phyloP scores from a whole-genome alignment of 139 green algal genomes.

The Picocystis salinarum region DNA sequence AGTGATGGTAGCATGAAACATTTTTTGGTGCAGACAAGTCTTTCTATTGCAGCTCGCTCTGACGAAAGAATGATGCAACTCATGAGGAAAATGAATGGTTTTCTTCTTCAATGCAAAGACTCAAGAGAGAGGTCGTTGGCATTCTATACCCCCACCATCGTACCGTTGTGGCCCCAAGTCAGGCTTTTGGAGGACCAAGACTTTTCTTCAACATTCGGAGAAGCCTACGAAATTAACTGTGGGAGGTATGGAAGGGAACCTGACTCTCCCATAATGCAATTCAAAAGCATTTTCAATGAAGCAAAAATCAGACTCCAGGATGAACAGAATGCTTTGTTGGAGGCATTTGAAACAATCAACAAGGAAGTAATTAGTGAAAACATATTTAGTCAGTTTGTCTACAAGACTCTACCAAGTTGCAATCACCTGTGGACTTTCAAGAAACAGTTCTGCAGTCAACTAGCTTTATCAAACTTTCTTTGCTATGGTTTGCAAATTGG shows the following conservation, averaged over 20 bases:
- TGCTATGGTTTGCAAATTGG: slow-evolving; percentile 68
- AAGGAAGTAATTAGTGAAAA: slow-evolving; percentile 66
- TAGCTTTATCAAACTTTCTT: slow-evolving; percentile 63
- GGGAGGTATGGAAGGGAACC: slow-evolving; percentile 67
- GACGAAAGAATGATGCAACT: slow-evolving; percentile 61
- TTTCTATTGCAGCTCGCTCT: slow-evolving; percentile 37
- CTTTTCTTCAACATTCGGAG: slow-evolving; percentile 49
- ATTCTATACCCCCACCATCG: slow-evolving; percentile 63
- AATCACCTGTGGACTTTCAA: slow-evolving; percentile 88
- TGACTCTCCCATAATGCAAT: slow-evolving; percentile 71
- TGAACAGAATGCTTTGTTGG: too few species aligned
- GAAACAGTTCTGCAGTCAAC: slow-evolving; percentile 63
- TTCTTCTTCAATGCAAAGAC: slow-evolving; percentile 55
- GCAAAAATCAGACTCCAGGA: too few species aligned
- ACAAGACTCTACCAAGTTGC: slow-evolving; percentile 77
- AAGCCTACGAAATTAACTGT: slow-evolving; percentile 89
- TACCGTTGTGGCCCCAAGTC: slow-evolving; percentile 64
- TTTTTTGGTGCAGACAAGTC: slow-evolving; percentile 70
- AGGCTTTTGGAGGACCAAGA: slow-evolving; percentile 83
- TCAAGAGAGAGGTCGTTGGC: slow-evolving; percentile 39
- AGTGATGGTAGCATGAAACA: slow-evolving; percentile 50
- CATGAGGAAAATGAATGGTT: slow-evolving; percentile 48
- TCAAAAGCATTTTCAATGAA: too few species aligned
- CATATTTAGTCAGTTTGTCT: slow-evolving; percentile 87
- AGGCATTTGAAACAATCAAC: slow-evolving; percentile 37